Evolutionary conservation across 1,139 yeast species (phyloP), one percentile per base, ranked within the genome.

Genomic region (Hemisphaericaspora xylanilytica): DNA sequence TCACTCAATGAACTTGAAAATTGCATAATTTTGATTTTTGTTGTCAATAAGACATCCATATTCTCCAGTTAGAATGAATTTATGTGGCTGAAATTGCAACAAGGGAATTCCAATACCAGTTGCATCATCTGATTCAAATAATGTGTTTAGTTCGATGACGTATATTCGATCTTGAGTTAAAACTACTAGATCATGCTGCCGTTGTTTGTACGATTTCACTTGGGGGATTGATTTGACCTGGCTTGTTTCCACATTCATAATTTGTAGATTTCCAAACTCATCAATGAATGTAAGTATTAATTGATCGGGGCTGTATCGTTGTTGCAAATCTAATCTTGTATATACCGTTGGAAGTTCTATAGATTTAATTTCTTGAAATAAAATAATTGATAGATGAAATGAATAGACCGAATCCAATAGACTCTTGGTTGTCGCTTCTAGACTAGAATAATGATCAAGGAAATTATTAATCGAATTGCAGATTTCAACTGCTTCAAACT

Each of bases 21-120:
- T 58, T 8, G 59, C 42, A 50, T 73, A 76, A 33, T 62, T 61
- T 40, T 65, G 66, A 36, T 60, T 58, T 28, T 65, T 60, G 2
- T 54, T 43, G 39, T 73, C 77, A 18, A 75, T 48, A 20, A 75
- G 43, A 46, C 77, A 74, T 1, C 70, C 75, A 33, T 35, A 32
- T 37, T 15, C 20, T 32, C 36, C 18, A 43, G 20, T 20, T 10
- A 27, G 4, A 3, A 20, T 27, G 5, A 33, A 13, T 20, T 35
- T 40, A 8, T 30, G 15, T 6, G 51, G 49, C 12, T 38, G 33
- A 24, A 43, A 45, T 7, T 33, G 8, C 9, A 35, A 24, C 1
- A 18, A 16, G 2, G 48, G 45, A 18, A 45, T 9, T 1, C 20
- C 18, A 16, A 20, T 10, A n/a, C 10, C 6, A 15, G n/a, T 10